Conservation (phyloP, 805 yeast species). For the Priceomyces fermenticarens region DNA sequence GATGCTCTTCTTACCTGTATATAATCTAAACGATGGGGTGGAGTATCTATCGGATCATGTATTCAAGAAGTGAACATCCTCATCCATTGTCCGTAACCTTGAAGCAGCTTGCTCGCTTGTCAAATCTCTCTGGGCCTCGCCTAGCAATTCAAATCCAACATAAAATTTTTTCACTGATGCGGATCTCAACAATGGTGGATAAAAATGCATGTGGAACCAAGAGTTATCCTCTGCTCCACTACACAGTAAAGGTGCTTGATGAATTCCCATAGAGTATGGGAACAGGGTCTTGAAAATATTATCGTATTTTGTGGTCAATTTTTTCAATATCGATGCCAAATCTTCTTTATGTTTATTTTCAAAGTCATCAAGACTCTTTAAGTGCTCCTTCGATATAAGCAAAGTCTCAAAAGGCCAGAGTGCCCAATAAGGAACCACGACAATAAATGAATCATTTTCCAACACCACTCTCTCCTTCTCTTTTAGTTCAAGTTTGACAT, state of each 20-base stretch:
- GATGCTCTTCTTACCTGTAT: too few species aligned
- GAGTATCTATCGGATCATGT: slow-evolving; percentile 2
- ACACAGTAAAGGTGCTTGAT: slow-evolving; percentile 62
- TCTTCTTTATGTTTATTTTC: slow-evolving; percentile 46
- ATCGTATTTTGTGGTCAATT: slow-evolving; percentile 63
- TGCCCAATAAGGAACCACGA: slow-evolving; percentile 79
- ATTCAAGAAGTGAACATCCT: slow-evolving; percentile 32
- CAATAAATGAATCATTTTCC: slow-evolving; percentile 61
- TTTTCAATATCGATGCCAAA: slow-evolving; percentile 52
- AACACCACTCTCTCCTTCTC: slow-evolving; percentile 52
- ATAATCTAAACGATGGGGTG: background rate
- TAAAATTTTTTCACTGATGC: slow-evolving; percentile 74
- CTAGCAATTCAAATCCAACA: slow-evolving; percentile 69
- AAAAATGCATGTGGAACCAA: slow-evolving; percentile 71
- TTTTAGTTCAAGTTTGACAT: slow-evolving; percentile 52
- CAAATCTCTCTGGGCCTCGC: slow-evolving; percentile 68
- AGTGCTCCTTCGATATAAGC: slow-evolving; percentile 54
- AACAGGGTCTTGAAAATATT: slow-evolving; percentile 66
- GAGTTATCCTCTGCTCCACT: slow-evolving; percentile 38
- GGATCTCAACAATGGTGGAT: slow-evolving; percentile 71
- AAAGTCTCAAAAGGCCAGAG: slow-evolving; percentile 79
- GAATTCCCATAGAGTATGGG: slow-evolving; percentile 82
- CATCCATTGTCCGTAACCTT: slow-evolving; percentile 43
- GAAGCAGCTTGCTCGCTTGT: slow-evolving; percentile 68
- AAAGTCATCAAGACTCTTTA: slow-evolving; percentile 49